Evolutionary conservation across 179 eudicot species (phyloP).

Genomic region (Camellia oleifera): DNA sequence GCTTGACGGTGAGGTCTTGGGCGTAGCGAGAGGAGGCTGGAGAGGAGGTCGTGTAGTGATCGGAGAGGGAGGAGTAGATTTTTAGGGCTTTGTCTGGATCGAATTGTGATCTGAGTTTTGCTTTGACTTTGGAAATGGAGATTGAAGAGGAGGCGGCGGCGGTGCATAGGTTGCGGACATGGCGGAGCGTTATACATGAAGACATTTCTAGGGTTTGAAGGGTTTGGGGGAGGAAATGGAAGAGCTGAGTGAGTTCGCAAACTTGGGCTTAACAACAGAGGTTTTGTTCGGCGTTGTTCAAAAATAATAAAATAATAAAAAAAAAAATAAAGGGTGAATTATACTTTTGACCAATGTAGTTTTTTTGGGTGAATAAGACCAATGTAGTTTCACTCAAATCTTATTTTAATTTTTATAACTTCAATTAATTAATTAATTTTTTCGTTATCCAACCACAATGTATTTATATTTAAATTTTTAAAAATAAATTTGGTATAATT

Average conservation of each 20-base stretch:
- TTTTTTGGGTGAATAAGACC: too few species aligned
- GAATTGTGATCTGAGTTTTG: conserved; percentile 43
- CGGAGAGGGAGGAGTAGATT: conserved; percentile 58
- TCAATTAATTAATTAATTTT: too few species aligned
- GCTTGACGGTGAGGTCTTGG: conserved; percentile 57
- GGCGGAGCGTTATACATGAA: conserved; percentile 40
- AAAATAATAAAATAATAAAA: too few species aligned
- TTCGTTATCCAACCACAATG: too few species aligned
- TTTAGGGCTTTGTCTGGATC: conserved; percentile 78
- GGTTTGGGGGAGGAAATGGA: neutral
- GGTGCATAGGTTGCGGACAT: conserved; percentile 44
- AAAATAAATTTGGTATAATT: too few species aligned
- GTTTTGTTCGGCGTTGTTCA: too few species aligned
- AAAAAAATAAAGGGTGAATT: too few species aligned
- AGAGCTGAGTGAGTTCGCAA: neutral
- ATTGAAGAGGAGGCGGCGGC: conserved; percentile 25
- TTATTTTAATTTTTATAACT: too few species aligned
- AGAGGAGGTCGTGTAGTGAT: conserved; percentile 28
- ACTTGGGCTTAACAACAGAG: neutral
- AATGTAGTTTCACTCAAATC: too few species aligned
- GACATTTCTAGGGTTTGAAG: conserved; percentile 37
- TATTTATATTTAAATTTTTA: too few species aligned
- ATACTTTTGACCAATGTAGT: too few species aligned
- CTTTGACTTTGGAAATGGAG: conserved; percentile 57
- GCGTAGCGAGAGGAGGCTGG: conserved; percentile 56